Evolutionary conservation across 495 filamentous ascomycete genomes (phyloP), one percentile per base, ranked within the genome.

Genomic region (Neurospora sp.): DNA sequence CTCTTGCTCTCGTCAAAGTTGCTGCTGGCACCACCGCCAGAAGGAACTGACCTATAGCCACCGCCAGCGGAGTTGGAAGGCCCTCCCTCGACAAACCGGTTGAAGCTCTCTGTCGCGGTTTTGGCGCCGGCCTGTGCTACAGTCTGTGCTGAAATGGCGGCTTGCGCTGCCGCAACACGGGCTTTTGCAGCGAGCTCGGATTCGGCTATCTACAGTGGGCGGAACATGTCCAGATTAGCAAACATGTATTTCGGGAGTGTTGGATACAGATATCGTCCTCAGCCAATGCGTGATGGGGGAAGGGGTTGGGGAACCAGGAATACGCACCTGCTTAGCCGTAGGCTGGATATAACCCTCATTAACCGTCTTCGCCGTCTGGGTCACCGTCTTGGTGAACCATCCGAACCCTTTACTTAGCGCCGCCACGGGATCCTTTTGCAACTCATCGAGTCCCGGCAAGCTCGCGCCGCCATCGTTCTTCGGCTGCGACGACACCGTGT

Each of bases 341-440:
- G 96, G 96, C 83, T 95, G 93, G 44, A 99, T 91, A 83, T 91
- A 97, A 38, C 90, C 87, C 75, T 97, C 90, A 80, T 98, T 95
- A 39, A 97, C 89, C 1, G 88, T 93, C 86, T 97, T 96, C 16
- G 94, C 96, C 73, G 91, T 89, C 86, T 94, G 95, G 18, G 90
- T 91, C 16, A 98, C 94, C 40, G 93, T 91, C 14, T 87, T 90
- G 20, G 93, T 88, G 76, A 99, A 95, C 92, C 96, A 98, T 2
- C 96, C 95, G 77, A 98, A 95, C 7, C 96, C 92, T 83, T 97
- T 98, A 37, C 88, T 93, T 77, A 99, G 79, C 69, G 95, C 93
- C 0, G 89, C 94, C 73, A 98, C 87, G 3, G 96, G 94, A 81
- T 99, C 96, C 76, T 91, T 92, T 82, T 95, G 93, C 76, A 98